Evolutionary conservation across 1,284 basidiomycete genomes (phyloP), one percentile per base, ranked within the genome.

Genomic region (Gomphus bonarii): DNA sequence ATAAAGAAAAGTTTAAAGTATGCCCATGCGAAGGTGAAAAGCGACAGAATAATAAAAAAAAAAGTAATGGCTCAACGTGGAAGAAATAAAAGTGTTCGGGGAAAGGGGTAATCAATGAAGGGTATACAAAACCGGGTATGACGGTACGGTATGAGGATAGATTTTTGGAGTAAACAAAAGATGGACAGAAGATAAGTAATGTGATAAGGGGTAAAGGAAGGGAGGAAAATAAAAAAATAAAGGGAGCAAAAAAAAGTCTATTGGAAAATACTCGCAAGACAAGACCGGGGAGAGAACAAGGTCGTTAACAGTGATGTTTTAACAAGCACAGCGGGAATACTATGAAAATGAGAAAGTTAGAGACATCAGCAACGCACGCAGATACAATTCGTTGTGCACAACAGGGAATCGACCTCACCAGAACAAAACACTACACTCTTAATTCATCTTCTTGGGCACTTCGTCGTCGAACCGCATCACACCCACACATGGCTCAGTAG

Each of bases 91-190:
- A 25, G 25, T 25, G 25, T 25, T 2, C 4, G 25, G 25, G 25
- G 25, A 25, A 25, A 25, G 25, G 25, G 4, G 25, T 25, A 25
- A 25, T 25, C 25, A 25, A 35, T 14, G 31, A 10, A n/a, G 50
- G 50, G 50, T 51, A 51, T 51, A 51, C 20, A 12, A 51, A 38
- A 51, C 50, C 50, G 50, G 33, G 50, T 51, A 51, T 51, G 50
- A 35, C 46, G 30, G 46, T 48, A 48, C n/a, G 22, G 33, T n/a
- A 36, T 50, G 33, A 5, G 50, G 7, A 2, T 36, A 25, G 50
- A 11, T 38, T 48, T 48, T 28, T 25, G 33, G 38, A 25, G 52
- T 42, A 25, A 54, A 20, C 40, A 38, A 54, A 22, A 20, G 20
- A 44, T 18, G 40, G 52, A 4, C 10, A 54, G 18, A 30, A 22